phyloP scores from a whole-genome alignment of 2,329 filamentous ascomycete genomes.

The Teratosphaeriaceae sp. region DNA sequence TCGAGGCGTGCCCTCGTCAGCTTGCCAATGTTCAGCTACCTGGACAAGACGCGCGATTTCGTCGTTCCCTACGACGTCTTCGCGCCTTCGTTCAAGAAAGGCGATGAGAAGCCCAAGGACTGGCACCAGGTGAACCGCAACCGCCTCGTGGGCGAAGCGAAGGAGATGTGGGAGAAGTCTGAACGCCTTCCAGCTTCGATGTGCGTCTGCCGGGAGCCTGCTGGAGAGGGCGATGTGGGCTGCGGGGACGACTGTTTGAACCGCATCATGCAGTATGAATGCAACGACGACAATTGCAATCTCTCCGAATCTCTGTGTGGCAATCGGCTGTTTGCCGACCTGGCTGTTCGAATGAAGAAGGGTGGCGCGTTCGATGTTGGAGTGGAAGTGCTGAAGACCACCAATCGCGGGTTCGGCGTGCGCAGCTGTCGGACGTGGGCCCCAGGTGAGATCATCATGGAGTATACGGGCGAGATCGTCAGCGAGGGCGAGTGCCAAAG shows the following conservation, averaged over 20 bases:
- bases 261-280: constrained; percentile 95
- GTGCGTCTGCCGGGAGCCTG: constrained; percentile 62
- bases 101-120: constrained; percentile 85
- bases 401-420: constrained; percentile 83
- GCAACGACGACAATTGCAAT: constrained; percentile 82
- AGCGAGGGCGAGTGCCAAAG: constrained; percentile 89
- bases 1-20: constrained; percentile 45
- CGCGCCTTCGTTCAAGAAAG: constrained; percentile 64
- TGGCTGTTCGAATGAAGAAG: constrained; percentile 63
- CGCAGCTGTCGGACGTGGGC: constrained; percentile 83
- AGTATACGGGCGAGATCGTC: constrained; percentile 97
- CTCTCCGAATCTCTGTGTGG: constrained; percentile 66
- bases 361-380: constrained; percentile 86
- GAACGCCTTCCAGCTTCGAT: constrained; percentile 23
- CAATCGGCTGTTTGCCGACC: constrained; percentile 80
- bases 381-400: constrained; percentile 89
- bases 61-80: constrained; percentile 87
- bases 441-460: constrained; percentile 92
- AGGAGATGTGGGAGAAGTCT: constrained; percentile 27
- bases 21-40: constrained; percentile 32
- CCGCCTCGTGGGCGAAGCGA: constrained; percentile 56
- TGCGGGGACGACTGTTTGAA: constrained; percentile 92
- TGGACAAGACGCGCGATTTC: constrained; percentile 67
- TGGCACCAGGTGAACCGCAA: constrained; percentile 92
- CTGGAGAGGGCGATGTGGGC: constrained; percentile 55